phyloP scores from a whole-genome alignment of 2,329 filamentous ascomycete genomes.

The Bretziella fagacearum region DNA sequence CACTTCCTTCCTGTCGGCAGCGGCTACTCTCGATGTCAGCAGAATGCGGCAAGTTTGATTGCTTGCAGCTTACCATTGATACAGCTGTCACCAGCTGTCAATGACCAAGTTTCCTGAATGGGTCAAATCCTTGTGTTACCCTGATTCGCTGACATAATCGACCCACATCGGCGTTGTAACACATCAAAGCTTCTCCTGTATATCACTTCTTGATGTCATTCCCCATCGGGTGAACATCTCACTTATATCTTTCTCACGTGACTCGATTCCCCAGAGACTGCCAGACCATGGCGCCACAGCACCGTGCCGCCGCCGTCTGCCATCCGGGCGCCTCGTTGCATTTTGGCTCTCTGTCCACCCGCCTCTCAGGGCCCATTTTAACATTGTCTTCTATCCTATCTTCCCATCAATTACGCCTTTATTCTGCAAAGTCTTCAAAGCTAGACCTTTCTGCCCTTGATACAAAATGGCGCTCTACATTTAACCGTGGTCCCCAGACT shows the following conservation, averaged over 20 bases:
- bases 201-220: too few species aligned
- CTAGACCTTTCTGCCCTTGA: conserved; percentile 20
- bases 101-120: not conserved
- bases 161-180: not conserved
- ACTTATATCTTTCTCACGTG: too few species aligned
- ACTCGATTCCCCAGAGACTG: too few species aligned
- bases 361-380: not conserved
- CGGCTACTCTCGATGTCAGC: not conserved
- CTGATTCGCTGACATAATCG: not conserved
- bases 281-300: not conserved
- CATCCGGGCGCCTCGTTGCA: conserved; percentile 11
- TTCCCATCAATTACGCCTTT: not conserved
- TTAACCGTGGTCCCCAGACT: conserved; percentile 20
- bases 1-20: not conserved
- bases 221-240: too few species aligned
- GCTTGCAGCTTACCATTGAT: not conserved
- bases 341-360: conserved; percentile 5
- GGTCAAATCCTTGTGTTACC: not conserved
- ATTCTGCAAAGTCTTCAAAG: conserved; percentile 3
- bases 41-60: not conserved
- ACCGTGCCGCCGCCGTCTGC: conserved; percentile 1
- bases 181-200: not conserved
- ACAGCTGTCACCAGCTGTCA: not conserved
- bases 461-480: conserved; percentile 35
- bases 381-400: not conserved